Conservation (phyloP, 2,329 filamentous ascomycete species). For the Berkeleyomyces rouxiae region DNA sequence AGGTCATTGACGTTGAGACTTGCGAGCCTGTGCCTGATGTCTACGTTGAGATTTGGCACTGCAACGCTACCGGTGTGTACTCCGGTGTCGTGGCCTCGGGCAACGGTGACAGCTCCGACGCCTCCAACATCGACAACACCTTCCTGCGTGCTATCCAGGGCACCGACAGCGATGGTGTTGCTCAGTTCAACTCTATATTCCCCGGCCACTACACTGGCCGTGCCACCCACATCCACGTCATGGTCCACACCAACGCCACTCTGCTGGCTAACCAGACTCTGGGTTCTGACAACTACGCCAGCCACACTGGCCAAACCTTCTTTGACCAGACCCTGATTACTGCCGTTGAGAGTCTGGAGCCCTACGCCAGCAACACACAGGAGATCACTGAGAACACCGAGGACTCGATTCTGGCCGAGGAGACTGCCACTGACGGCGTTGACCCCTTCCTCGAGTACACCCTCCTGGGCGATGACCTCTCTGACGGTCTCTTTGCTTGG, state of each 20-base stretch:
- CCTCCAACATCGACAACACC: slow-evolving; percentile 21
- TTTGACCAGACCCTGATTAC: slow-evolving; percentile 38
- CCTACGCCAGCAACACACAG: slow-evolving; percentile 30
- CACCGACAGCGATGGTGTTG: slow-evolving; percentile 25
- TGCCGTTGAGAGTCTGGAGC: slow-evolving; percentile 29
- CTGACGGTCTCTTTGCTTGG: slow-evolving; percentile 37
- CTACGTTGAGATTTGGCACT: slow-evolving; percentile 29
- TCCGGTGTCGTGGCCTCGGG: slow-evolving; percentile 23
- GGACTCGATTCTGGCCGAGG: slow-evolving; percentile 31
- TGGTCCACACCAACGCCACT: slow-evolving; percentile 21
- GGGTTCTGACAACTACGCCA: slow-evolving; percentile 27
- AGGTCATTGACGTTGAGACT: slow-evolving; percentile 27
- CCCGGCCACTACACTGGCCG: slow-evolving; percentile 28
- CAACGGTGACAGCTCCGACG: slow-evolving; percentile 21
- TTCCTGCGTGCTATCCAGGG: slow-evolving; percentile 26
- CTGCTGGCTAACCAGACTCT: slow-evolving; percentile 34
- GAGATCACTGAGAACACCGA: slow-evolving; percentile 30
- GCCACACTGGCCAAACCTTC: slow-evolving; percentile 47
- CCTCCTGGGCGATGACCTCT: slow-evolving; percentile 33
- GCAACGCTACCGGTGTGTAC: slow-evolving; percentile 30
- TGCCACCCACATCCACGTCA: slow-evolving; percentile 26
- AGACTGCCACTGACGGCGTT: slow-evolving; percentile 30
- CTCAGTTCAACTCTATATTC: slow-evolving; percentile 27
- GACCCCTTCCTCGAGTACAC: slow-evolving; percentile 43
- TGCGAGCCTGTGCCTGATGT: slow-evolving; percentile 25